These are phyloP conservation scores for Hyphodiscus sp. DNA, from an alignment of 2,329 filamentous ascomycete species.

Conservation along the genomic window DNA sequence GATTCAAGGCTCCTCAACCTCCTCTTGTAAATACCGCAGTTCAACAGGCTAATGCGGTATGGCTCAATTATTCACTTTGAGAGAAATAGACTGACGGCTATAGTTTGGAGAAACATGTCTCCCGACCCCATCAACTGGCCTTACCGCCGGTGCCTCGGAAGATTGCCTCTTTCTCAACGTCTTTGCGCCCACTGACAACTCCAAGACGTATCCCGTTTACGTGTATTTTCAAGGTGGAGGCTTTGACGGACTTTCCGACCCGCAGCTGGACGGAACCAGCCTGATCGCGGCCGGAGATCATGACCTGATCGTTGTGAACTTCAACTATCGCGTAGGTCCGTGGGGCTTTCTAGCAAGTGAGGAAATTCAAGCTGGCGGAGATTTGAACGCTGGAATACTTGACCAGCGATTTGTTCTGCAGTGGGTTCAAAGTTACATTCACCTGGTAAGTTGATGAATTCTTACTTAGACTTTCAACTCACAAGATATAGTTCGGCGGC, in stretches of 20 bases:
- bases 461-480: background rate
- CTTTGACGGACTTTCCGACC: slow-evolving; percentile 43
- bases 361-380: slow-evolving; percentile 43
- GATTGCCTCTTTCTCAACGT: slow-evolving; percentile 66
- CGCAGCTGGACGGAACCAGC: slow-evolving; percentile 53
- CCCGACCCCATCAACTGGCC: slow-evolving; percentile 18
- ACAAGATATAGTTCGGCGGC: slow-evolving; percentile 54
- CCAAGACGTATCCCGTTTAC: slow-evolving; percentile 50
- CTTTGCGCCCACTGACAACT: slow-evolving; percentile 51
- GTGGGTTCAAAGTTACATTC: slow-evolving; percentile 64
- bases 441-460: slow-evolving; percentile 29
- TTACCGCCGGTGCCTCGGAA: slow-evolving; percentile 40
- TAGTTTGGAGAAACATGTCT: slow-evolving; percentile 24
- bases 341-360: slow-evolving; percentile 64
- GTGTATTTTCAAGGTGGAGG: slow-evolving; percentile 54
- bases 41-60: slow-evolving; percentile 23
- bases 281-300: slow-evolving; percentile 52
- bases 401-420: slow-evolving; percentile 64
- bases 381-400: slow-evolving; percentile 61
- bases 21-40: slow-evolving; percentile 34
- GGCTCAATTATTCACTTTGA: background rate
- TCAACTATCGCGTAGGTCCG: slow-evolving; percentile 71
- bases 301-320: slow-evolving; percentile 61
- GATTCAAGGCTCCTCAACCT: slow-evolving; percentile 63
- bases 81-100: background rate